Percentiles rank a stretch among this genome's conserved stretches.
These are phyloP conservation scores for Strobilomyces confusus DNA, from an alignment of 768 basidiomycete genomes.

Conservation along the genomic window DNA sequence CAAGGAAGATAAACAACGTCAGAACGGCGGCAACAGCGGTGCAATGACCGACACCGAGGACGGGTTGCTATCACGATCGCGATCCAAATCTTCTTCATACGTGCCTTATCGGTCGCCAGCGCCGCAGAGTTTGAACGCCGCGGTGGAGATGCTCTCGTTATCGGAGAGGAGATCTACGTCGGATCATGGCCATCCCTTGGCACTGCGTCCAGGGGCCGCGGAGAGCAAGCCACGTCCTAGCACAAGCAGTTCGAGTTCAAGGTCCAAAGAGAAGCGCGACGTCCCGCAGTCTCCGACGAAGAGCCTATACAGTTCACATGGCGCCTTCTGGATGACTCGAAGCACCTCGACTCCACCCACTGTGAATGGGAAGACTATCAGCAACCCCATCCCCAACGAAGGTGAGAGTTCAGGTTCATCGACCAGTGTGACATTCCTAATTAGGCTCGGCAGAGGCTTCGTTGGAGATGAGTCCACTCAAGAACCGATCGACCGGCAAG, in stretches of 20 bases:
- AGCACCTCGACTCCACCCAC: constrained; percentile 38
- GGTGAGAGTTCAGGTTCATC: constrained; percentile 40
- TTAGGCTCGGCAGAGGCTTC: constrained; percentile 49
- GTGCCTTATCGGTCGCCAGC: constrained; percentile 51
- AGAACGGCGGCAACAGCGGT: constrained; percentile 25
- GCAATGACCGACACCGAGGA: constrained; percentile 28
- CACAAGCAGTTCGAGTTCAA: constrained; percentile 27
- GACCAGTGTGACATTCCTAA: not conserved
- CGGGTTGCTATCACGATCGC: constrained; percentile 43
- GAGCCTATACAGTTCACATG: constrained; percentile 38
- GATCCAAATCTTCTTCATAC: constrained; percentile 53
- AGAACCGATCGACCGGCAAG: constrained; percentile 53
- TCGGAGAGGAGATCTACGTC: constrained; percentile 29
- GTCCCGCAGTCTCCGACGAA: constrained; percentile 43
- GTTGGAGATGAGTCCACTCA: constrained; percentile 70
- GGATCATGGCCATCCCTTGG: constrained; percentile 23
- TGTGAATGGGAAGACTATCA: constrained; percentile 62
- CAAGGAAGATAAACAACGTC: constrained; percentile 33
- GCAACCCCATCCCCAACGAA: constrained; percentile 65
- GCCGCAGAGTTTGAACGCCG: constrained; percentile 71
- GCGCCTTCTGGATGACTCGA: constrained; percentile 32
- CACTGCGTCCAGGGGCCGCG: constrained; percentile 12
- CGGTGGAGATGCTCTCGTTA: constrained; percentile 55
- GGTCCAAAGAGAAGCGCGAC: constrained; percentile 30
- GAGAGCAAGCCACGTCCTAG: constrained; percentile 32